Conservation (phyloP, 2,329 filamentous ascomycete species). For the Sclerotinia spermophila region DNA sequence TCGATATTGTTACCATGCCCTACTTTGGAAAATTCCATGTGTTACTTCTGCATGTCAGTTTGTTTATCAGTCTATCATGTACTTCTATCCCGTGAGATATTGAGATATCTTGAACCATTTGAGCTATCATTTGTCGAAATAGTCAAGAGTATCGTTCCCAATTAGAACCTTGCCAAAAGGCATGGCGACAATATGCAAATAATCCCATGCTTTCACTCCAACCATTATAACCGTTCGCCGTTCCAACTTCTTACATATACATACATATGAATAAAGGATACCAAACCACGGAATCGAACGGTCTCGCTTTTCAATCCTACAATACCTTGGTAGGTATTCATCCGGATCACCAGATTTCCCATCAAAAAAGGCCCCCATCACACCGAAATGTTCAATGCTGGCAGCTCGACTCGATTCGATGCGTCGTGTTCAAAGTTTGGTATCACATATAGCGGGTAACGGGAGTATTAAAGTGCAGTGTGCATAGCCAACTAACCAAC, state of each 20-base stretch:
- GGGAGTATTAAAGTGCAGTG: background rate
- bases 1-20: background rate
- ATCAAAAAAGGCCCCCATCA: background rate
- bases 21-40: background rate
- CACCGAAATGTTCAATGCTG: background rate
- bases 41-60: background rate
- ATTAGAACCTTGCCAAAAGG: no score
- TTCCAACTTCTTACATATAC: background rate
- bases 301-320: background rate
- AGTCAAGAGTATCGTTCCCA: background rate
- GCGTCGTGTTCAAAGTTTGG: background rate
- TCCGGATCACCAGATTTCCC: background rate
- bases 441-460: background rate
- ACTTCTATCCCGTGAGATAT: background rate
- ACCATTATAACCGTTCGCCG: background rate
- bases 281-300: background rate
- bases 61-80: background rate
- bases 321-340: background rate
- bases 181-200: background rate
- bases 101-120: background rate
- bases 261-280: background rate
- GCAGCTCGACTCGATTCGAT: background rate
- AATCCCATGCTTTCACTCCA: background rate
- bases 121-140: background rate
- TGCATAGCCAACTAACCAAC: background rate